Percentiles rank a stretch among this genome's conserved stretches.
Conservation (phyloP, 129 eudicot genomes). For the Saposhnikovia divaricata region DNA sequence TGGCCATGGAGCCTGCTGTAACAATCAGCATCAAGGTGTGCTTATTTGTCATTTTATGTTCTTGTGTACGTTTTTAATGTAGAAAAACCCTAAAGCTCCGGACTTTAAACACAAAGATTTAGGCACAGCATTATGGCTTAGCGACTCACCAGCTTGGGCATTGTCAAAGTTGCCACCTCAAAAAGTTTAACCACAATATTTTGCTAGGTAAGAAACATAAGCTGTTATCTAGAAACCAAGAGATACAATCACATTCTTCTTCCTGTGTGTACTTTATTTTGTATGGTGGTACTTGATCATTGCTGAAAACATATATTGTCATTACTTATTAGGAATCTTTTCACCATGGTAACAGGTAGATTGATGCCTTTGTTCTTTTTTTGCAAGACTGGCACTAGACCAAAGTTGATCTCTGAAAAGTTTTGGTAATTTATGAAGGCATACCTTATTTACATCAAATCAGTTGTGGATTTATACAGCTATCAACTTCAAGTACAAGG, state of each 20-base stretch:
- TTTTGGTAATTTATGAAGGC: not conserved
- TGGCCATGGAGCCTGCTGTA: not conserved
- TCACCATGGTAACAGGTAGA: not conserved
- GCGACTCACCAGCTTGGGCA: slow-evolving; percentile 31
- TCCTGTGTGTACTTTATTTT: not conserved
- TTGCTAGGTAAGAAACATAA: not conserved
- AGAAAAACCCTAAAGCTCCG: slow-evolving; percentile 22
- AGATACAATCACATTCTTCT: not conserved
- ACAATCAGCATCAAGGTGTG: not conserved
- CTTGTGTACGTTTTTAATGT: not conserved
- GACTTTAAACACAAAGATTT: slow-evolving; percentile 41
- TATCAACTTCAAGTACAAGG: not conserved
- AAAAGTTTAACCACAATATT: slow-evolving; percentile 6
- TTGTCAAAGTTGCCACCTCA: slow-evolving; percentile 29
- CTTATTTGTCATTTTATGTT: not conserved
- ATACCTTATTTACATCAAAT: not conserved
- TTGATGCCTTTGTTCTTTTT: not conserved
- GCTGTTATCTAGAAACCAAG: not conserved
- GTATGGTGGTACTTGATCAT: not conserved
- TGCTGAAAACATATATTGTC: not conserved
- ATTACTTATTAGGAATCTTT: not conserved
- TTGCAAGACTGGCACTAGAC: not conserved
- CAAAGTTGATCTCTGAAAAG: not conserved
- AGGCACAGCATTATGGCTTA: slow-evolving; percentile 33
- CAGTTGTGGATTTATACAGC: not conserved